A percentile compares a stretch with the other conserved stretches of the same genome.
Evolutionary conservation across 1,284 basidiomycete genomes (phyloP).

Genomic region (Ustilago cynodontis): DNA sequence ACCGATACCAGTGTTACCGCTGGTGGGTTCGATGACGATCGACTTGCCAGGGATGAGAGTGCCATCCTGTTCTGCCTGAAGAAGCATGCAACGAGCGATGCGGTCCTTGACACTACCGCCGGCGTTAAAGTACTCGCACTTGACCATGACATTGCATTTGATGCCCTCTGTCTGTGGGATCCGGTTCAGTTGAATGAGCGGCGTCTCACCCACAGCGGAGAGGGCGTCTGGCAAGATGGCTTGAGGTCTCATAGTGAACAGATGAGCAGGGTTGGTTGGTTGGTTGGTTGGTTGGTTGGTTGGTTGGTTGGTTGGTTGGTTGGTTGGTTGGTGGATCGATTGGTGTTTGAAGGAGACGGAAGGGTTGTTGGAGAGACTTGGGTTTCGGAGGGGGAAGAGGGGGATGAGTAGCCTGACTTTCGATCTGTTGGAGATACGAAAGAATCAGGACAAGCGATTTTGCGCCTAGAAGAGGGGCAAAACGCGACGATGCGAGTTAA

Average conservation of each 20-base stretch:
- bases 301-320: no score
- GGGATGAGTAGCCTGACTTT: constrained; percentile 36
- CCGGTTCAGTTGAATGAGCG: constrained; percentile 86
- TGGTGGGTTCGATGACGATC: constrained; percentile 87
- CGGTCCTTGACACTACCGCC: constrained; percentile 96
- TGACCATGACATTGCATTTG: constrained; percentile 91
- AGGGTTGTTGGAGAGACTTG: constrained; percentile 19
- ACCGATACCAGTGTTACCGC: constrained; percentile 88
- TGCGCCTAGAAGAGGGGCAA: constrained; percentile 42
- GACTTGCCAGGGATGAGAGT: constrained; percentile 87
- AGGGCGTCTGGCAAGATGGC: constrained; percentile 74
- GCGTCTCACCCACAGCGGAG: constrained; percentile 89
- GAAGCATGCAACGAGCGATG: constrained; percentile 88
- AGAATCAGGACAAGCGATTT: constrained; percentile 44
- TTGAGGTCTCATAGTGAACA: constrained; percentile 45
- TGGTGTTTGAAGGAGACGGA: not conserved
- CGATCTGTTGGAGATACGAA: constrained; percentile 57
- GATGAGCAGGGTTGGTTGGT: not conserved
- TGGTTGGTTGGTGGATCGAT: no score
- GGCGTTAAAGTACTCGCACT: constrained; percentile 89
- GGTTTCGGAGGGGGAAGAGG: no score
- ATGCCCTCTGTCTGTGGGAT: constrained; percentile 81
- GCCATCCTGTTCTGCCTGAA: constrained; percentile 88
- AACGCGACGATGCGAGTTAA: constrained; percentile 18
- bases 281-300: not conserved